Base-by-base conservation (phyloP, 495 filamentous ascomycete genomes). In the Pyrenula massariospora region DNA sequence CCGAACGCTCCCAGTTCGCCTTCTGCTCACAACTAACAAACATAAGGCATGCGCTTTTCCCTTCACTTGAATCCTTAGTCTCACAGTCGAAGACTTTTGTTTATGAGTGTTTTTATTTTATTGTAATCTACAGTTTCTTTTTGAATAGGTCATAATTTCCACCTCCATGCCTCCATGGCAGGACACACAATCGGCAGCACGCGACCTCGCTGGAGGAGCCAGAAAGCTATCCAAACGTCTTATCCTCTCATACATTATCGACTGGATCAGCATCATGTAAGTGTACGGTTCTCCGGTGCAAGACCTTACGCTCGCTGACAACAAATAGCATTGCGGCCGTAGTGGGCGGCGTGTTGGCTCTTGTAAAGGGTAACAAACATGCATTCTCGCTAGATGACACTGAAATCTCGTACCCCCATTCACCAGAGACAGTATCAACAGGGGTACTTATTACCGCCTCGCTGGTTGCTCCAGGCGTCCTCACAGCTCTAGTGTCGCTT, bases 321-420 rank as follows among this genome's bases (percentile, higher is more conserved):
- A 2, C 19, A 24, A 12, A 5, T 24, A 81, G 78, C 24, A 71
- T 62, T 22, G 68, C 75, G 52, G 74, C 72, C 3, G 60, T 73
- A 20, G 74, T 77, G 42, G 78, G 75, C 55, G 74, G 64, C 51
- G 72, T 63, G 1, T 74, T 80, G 59, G 72, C 67, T 50, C 59
- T 58, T 36, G 52, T 68, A 8, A 59, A 59, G 2, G 75, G 75
- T n/a, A 77, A 72, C 52, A 69, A 68, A 22, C 66, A 66, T 25
- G 67, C 75, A 12, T 78, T 78, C 65, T 69, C 75, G 24, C 69
- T 84, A 2, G 65, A 71, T 36, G 79, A 87, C 63, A 67, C 76
- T 0, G 66, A 59, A 24, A 84, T 87, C 58, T 78, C 81, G 47
- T 84, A 72, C 59, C 85, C 84, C 0, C 74, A 74, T 59, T 68